Percentiles rank a stretch among this genome's conserved stretches.
phyloP scores from a whole-genome alignment of 2,329 filamentous ascomycete genomes.

The Hymenoscyphus linearis region DNA sequence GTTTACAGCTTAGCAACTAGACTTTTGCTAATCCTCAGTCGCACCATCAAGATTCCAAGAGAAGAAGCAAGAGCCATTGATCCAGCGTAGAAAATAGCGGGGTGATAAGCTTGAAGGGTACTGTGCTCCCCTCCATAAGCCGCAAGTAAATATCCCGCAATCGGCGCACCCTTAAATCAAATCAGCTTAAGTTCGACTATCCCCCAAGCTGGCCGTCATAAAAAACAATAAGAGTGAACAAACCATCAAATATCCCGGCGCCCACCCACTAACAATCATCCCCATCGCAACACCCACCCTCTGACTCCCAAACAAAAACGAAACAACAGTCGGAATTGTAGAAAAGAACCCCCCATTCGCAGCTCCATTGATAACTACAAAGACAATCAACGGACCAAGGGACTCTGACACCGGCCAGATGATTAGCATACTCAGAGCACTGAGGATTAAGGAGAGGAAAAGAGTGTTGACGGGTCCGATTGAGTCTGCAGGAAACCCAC shows the following conservation, averaged over 20 bases:
- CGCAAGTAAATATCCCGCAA: slow-evolving; percentile 54
- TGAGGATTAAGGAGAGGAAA: slow-evolving; percentile 45
- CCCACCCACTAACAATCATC: slow-evolving; percentile 58
- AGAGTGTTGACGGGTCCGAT: slow-evolving; percentile 53
- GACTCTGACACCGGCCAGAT: slow-evolving; percentile 56
- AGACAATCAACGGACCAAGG: slow-evolving; percentile 48
- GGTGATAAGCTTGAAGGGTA: slow-evolving; percentile 49
- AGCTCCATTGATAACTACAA: slow-evolving; percentile 54
- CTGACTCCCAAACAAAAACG: slow-evolving; percentile 52
- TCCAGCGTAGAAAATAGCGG: slow-evolving; percentile 58
- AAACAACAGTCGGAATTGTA: slow-evolving; percentile 57
- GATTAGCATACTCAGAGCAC: slow-evolving; percentile 52
- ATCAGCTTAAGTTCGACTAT: not conserved
- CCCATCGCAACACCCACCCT: slow-evolving; percentile 53
- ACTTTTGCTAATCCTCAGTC: slow-evolving; percentile 39
- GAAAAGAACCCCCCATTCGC: slow-evolving; percentile 60
- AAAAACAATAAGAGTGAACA: slow-evolving; percentile 19
- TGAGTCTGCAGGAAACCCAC: slow-evolving; percentile 48
- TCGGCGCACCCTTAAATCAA: slow-evolving; percentile 44
- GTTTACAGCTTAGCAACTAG: slow-evolving; percentile 35
- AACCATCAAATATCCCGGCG: slow-evolving; percentile 55
- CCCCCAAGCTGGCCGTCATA: no score
- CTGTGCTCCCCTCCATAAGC: slow-evolving; percentile 46
- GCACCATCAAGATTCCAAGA: slow-evolving; percentile 38
- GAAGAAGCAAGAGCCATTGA: slow-evolving; percentile 44